Evolutionary conservation across 768 basidiomycete species (phyloP), one percentile per base, ranked within the genome.

Genomic region (Mycena albidolilacea): DNA sequence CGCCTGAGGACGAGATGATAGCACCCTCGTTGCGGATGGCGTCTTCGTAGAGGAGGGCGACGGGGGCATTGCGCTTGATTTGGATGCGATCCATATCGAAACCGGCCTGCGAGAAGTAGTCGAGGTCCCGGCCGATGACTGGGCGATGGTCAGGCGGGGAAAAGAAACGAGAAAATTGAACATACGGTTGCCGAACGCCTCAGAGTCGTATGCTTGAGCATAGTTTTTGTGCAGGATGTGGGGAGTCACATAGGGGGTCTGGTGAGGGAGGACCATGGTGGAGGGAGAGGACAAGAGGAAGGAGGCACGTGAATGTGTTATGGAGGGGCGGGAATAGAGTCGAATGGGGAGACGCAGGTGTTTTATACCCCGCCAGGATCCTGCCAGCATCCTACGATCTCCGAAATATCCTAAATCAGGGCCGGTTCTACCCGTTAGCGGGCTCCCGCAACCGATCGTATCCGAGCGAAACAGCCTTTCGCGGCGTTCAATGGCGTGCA

Each of bases 61-160:
- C 91, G 23, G 96, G 89, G 1, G 96, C 96, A 76, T 97, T 97
- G 84, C 96, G 95, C 85, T 95, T 97, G 84, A 99, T 89, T 82
- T 96, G 94, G 84, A 99, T 96, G 78, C 94, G 91, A 80, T 97
- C 94, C 94, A 99, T 98, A 86, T 99, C 97, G 85, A 99, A 99
- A 73, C 98, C 98, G 70, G 98, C 97, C 83, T 98, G 94, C 48
- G 97, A 99, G 90, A 98, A 98, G 86, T 97, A 95, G 82, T 96
- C 94, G 79, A 99, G 90, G 81, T 99, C 97, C 77, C 90, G 92
- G 78, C 95, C 96, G 79, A 97, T 93, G 81, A 97, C 95, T 97
- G 82, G 50, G 61, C 41, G 48, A 64, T 12, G 59, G 62, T 61
- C 61, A 73, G 76, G 65, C 61, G 52, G 57, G 21, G 14, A 60